phyloP scores from a whole-genome alignment of 2,329 filamentous ascomycete genomes.

The Aureobasidium subglaciale region DNA sequence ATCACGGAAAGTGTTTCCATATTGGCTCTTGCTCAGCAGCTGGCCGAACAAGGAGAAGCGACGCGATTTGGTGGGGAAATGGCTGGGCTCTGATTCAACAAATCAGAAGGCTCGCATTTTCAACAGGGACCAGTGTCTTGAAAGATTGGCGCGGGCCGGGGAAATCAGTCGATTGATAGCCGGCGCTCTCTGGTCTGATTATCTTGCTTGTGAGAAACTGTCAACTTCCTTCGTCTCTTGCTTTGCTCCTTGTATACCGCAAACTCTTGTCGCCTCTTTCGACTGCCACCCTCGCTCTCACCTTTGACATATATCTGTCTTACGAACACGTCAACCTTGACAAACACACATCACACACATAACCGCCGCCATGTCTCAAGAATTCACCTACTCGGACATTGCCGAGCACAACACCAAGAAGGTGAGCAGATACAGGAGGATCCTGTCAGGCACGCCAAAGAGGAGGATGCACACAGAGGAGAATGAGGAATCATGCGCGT shows the following conservation, averaged over 20 bases:
- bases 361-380: constrained; percentile 43
- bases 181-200: background rate
- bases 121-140: background rate
- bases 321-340: background rate
- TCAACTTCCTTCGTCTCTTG: constrained; percentile 11
- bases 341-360: background rate
- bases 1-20: background rate
- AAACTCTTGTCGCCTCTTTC: background rate
- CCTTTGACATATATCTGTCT: background rate
- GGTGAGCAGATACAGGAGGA: background rate
- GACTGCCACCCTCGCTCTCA: background rate
- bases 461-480: background rate
- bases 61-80: background rate
- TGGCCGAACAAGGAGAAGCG: background rate
- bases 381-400: constrained; percentile 73
- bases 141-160: background rate
- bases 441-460: background rate
- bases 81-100: background rate
- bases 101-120: constrained; percentile 2
- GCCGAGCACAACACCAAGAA: constrained; percentile 86
- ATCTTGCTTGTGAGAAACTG: background rate
- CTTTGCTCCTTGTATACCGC: background rate
- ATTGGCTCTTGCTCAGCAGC: background rate
- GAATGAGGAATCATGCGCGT: background rate
- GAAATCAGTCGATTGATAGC: background rate